Evolutionary conservation across 305 asterid genomes (phyloP).

Genomic region (Solanum hybrid): DNA sequence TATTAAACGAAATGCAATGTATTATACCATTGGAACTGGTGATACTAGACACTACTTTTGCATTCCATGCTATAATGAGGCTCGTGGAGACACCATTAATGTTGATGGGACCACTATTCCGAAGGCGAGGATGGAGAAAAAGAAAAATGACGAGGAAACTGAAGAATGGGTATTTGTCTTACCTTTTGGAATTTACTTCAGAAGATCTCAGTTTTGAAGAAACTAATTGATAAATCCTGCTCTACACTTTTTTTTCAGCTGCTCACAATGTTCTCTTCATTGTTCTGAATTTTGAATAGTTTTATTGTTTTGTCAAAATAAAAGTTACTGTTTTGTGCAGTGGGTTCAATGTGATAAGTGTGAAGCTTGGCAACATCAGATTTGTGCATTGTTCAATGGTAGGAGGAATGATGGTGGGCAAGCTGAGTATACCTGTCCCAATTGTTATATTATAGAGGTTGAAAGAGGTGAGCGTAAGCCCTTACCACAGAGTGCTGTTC

Average conservation of each 20-base stretch:
- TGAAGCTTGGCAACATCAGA: conserved; percentile 99
- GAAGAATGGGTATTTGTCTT: conserved; percentile 80
- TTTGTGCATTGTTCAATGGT: conserved; percentile 93
- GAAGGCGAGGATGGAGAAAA: conserved; percentile 78
- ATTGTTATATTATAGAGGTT: conserved; percentile 78
- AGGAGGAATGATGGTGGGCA: conserved; percentile 96
- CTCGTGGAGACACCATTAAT: conserved; percentile 80
- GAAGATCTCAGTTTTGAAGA: neutral
- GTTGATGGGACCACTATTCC: conserved; percentile 64
- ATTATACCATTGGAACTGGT: conserved; percentile 82
- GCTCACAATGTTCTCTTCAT: neutral
- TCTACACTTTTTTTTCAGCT: neutral
- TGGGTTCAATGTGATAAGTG: conserved; percentile 99
- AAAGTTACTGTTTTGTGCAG: conserved; percentile 33
- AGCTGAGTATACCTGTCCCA: conserved; percentile 98
- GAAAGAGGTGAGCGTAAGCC: conserved; percentile 87
- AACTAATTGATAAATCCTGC: neutral
- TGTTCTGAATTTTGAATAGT: neutral
- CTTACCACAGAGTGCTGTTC: conserved; percentile 85
- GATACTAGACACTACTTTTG: conserved; percentile 90
- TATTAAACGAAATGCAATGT: conserved; percentile 87
- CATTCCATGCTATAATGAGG: conserved; percentile 74
- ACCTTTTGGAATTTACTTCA: neutral
- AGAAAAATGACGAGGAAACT: conserved; percentile 89
- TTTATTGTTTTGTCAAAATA: conserved; percentile 2